Evolutionary conservation across 495 filamentous ascomycete species (phyloP).

Genomic region (Penicillium chermesinum): DNA sequence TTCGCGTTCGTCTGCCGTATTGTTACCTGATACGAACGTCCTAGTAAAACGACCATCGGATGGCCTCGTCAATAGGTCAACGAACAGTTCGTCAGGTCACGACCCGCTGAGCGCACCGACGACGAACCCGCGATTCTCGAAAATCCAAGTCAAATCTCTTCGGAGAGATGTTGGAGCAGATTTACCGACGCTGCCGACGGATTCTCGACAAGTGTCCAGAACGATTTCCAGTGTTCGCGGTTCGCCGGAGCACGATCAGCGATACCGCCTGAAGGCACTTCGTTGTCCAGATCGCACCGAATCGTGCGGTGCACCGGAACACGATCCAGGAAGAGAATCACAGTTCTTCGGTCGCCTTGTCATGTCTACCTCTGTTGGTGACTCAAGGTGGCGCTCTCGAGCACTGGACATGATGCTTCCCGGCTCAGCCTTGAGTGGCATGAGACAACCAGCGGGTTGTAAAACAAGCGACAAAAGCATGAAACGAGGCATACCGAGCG

Average conservation of each 20-base stretch:
- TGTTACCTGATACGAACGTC: not conserved
- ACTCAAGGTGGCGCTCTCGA: not conserved
- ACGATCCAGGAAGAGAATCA: no score
- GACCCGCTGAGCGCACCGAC: slow-evolving; percentile 4
- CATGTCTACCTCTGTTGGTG: not conserved
- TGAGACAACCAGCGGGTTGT: not conserved
- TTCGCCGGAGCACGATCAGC: no score
- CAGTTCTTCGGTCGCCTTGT: no score
- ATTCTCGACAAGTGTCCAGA: slow-evolving; percentile 1
- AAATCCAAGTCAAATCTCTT: not conserved
- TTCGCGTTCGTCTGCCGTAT: no score
- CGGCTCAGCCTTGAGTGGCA: not conserved
- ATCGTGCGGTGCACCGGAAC: no score
- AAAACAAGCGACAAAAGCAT: not conserved
- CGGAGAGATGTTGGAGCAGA: not conserved
- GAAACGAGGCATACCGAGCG: not conserved
- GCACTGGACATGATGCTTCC: not conserved
- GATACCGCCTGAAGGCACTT: no score
- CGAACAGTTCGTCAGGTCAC: slow-evolving; percentile 6
- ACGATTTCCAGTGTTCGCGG: no score
- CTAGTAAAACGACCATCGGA: not conserved
- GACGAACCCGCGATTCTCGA: slow-evolving; percentile 2
- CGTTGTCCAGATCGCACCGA: no score
- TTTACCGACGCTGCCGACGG: not conserved
- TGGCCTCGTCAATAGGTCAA: slow-evolving; percentile 1